A percentile compares a stretch with the other conserved stretches of the same genome.
Evolutionary conservation across 2,329 filamentous ascomycete genomes (phyloP).

Genomic region (Dactylellina sp.): DNA sequence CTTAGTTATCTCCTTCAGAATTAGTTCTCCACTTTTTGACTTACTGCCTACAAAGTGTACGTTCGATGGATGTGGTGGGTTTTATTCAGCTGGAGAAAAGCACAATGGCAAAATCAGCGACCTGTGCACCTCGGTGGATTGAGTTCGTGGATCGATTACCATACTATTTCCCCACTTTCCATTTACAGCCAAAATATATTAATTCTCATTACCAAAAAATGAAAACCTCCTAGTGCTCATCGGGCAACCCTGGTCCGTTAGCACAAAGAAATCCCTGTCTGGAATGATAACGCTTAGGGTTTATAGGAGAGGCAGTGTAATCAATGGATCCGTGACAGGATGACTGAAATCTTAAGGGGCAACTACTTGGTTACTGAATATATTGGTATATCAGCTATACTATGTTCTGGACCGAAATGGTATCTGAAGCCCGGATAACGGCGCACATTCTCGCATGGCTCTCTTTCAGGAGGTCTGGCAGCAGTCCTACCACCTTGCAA

Average conservation of each 20-base stretch:
- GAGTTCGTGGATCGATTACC: slow-evolving; percentile 10
- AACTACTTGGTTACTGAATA: no score
- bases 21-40: slow-evolving; percentile 9
- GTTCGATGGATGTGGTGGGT: slow-evolving; percentile 13
- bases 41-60: neutral
- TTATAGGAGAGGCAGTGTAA: neutral
- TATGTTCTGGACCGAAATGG: neutral
- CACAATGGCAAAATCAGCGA: slow-evolving; percentile 12
- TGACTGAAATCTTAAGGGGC: neutral
- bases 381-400: neutral
- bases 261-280: neutral
- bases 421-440: neutral
- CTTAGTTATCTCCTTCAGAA: neutral
- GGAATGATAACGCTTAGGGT: neutral
- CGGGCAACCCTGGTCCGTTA: neutral
- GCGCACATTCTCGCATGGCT: neutral
- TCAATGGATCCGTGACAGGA: neutral
- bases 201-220: neutral
- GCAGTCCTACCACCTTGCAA: no score
- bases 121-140: slow-evolving; percentile 7
- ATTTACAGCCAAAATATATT: neutral
- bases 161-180: slow-evolving; percentile 5
- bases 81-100: neutral
- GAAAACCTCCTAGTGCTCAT: neutral
- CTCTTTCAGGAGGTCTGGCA: neutral